Base-by-base conservation (phyloP, 176 grass and related monocot species). In the Rhynchospora tenuis region DNA sequence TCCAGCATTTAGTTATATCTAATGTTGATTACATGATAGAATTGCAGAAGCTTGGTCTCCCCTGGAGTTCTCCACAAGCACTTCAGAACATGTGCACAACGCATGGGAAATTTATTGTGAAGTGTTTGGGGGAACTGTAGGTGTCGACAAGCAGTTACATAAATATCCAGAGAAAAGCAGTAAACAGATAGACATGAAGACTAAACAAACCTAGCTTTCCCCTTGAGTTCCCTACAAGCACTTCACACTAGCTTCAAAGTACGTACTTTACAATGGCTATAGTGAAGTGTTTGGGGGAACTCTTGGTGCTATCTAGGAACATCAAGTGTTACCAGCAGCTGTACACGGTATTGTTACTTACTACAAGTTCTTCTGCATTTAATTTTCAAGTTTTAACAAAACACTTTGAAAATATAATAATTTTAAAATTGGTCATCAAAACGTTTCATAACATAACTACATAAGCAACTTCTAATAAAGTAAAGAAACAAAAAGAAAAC, bases 281-380 rank as follows among this genome's bases (percentile, higher is more conserved):
- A 33, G 59, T 95, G 90, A 92, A 89, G 88, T 89, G 85, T 90
- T 89, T 92, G 79, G 90, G 84, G 77, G 83, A 87, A 87, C 86
- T 90, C 79, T 90, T 17, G 31, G 33, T 63, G 59, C 28, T 9
- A 85, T 10, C 31, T 71, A 91, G 46, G 70, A 73, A 73, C n/a
- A 11, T 27, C 9, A 23, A 6, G 11, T 75, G 23, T 22, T 51
- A n/a, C 27, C 52, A 26, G 12, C 22, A 75, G 26, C 46, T 52
- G 71, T 3, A 71, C 67, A 75, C 27, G 50, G 9, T 28, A 17
- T 27, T 33, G 31, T 33, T 33, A 33, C 22, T 9, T 28, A 20
- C 27, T 20, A 27, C n/a, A n/a, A n/a, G n/a, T n/a, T n/a, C 46
- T 52, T 52, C 4, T 28, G 20, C 2, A 50, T 75, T 15, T 17